These are phyloP conservation scores for Nannochloris sp. DNA, from an alignment of 139 green algal species.

Conservation along the genomic window DNA sequence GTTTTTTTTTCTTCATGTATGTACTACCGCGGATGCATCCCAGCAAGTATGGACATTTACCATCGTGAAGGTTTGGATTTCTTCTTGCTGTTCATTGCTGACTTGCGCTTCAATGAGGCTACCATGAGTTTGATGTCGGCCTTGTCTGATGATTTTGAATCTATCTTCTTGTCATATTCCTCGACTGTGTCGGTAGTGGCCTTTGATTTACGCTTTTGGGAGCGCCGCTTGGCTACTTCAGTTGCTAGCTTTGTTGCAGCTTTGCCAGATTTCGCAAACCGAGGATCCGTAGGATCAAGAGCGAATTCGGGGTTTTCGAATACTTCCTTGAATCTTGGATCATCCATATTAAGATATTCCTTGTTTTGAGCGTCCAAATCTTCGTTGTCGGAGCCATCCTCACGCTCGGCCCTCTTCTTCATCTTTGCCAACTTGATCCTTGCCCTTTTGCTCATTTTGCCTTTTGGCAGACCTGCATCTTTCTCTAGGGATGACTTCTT, in stretches of 20 bases:
- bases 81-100: slow-evolving; percentile 6
- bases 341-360: slow-evolving; percentile 42
- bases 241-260: neutral
- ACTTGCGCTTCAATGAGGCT: slow-evolving; percentile 60
- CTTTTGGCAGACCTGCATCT: neutral
- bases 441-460: slow-evolving; percentile 36
- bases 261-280: slow-evolving; percentile 40
- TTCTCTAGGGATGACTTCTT: slow-evolving; percentile 1
- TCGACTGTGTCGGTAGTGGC: neutral
- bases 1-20: too few species aligned
- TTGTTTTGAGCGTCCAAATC: slow-evolving; percentile 10
- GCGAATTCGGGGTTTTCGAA: slow-evolving; percentile 61
- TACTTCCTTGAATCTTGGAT: slow-evolving; percentile 69
- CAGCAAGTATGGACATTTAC: too few species aligned
- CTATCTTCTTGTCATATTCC: neutral
- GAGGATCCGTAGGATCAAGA: slow-evolving; percentile 85
- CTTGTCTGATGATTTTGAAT: neutral
- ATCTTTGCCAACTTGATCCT: slow-evolving; percentile 29
- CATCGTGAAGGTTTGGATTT: too few species aligned
- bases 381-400: slow-evolving; percentile 33
- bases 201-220: slow-evolving; percentile 1
- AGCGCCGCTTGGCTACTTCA: slow-evolving; percentile 2
- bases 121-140: slow-evolving; percentile 54
- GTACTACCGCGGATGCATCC: too few species aligned
- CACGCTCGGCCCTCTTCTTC: slow-evolving; percentile 14